A percentile compares a stretch with the other conserved stretches of the same genome.
Evolutionary conservation across 2,329 filamentous ascomycete genomes (phyloP).

Genomic region (Botrytis porri): DNA sequence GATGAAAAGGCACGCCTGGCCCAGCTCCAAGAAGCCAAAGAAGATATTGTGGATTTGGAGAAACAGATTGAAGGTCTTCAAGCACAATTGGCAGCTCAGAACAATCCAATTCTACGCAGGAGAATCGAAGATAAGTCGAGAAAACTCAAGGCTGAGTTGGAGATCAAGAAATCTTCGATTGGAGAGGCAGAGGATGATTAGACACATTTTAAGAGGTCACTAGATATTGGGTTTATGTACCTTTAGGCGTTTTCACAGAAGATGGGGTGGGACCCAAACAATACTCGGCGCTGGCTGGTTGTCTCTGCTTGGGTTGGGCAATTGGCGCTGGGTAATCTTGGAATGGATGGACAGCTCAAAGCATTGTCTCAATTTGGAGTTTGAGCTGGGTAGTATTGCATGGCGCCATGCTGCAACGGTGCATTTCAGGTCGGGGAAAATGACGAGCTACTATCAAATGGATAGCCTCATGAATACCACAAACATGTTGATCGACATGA

Average conservation of each 20-base stretch:
- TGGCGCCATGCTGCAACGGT: not conserved
- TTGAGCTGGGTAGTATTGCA: not conserved
- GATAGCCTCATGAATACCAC: not conserved
- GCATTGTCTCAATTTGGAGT: not conserved
- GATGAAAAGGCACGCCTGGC: constrained; percentile 49
- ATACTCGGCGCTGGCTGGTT: not conserved
- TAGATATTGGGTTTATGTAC: not conserved
- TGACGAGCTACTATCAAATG: not conserved
- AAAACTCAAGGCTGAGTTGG: constrained; percentile 51
- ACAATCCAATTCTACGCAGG: constrained; percentile 49
- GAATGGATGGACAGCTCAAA: not conserved
- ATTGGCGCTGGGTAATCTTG: not conserved
- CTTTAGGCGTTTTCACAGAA: not conserved
- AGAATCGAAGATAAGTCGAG: constrained; percentile 49
- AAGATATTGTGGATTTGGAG: constrained; percentile 55
- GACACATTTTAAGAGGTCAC: not conserved
- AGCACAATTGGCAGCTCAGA: constrained; percentile 43
- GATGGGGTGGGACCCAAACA: not conserved
- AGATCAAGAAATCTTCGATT: constrained; percentile 49
- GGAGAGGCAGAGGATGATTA: constrained; percentile 36
- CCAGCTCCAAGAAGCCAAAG: constrained; percentile 46
- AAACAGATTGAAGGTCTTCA: constrained; percentile 46
- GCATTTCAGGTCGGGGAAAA: not conserved
- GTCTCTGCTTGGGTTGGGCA: not conserved
- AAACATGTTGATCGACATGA: not conserved